Base-by-base conservation (phyloP, 768 basidiomycete genomes). In the Heimioporus sp. region DNA sequence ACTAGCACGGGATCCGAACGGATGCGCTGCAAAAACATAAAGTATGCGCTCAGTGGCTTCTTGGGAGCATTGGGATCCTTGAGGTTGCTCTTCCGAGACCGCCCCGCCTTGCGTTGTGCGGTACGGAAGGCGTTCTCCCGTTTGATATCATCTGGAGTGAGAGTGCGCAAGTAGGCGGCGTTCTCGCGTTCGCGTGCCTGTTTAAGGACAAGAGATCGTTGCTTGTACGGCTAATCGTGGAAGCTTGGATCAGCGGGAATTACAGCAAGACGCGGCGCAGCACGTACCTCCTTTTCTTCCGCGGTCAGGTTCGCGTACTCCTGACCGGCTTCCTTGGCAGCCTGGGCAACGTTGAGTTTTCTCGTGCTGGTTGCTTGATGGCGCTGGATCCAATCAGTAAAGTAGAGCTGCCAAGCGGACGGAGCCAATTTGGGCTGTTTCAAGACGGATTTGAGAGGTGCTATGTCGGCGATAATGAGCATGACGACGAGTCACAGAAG, bases 31-130 rank as follows among this genome's bases (percentile, higher is more conserved):
- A 96, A 69, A 76, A 94, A 97, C 85, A 95, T 90, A 58, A 97
- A 96, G 64, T 96, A 97, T 0, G 94, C 92, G 65, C 85, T 87
- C 40, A 96, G 81, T 7, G 94, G 94, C 65, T 96, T 96, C 83
- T 93, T 95, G 4, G 94, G 94, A 9, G 92, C 94, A 65, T 97
- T 96, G 32, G 93, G 93, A 67, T 97, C 93, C 74, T 95, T 96
- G 72, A 97, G 89, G 67, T 97, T 97, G 59, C 87, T 87, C 79
- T 88, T 91, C 56, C 92, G 80, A 36, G 90, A 93, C 70, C 92
- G 93, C 56, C 94, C 94, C 15, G 90, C 88, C 71, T 92, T 92
- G 53, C 94, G 85, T 71, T 96, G 93, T 30, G 92, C 91, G 37
- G 94, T 85, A 38, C 94, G 86, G 72, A 87, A 97, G 8, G 76